phyloP scores from a whole-genome alignment of 371 early-diverging fungal genomes.

The Mucor irregularis region DNA sequence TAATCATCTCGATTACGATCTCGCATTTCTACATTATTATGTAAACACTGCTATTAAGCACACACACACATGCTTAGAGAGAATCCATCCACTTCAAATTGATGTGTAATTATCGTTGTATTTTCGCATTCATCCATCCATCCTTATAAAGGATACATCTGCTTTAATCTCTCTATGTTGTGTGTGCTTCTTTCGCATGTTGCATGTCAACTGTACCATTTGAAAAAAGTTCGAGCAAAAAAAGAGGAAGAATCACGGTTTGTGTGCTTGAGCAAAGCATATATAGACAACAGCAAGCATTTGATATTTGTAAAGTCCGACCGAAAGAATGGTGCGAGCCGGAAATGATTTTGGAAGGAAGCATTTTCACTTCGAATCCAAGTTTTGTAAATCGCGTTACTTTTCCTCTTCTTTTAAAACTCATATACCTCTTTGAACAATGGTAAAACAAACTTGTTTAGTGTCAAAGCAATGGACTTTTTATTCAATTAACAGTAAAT shows the following conservation, averaged over 20 bases:
- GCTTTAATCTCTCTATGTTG: background rate
- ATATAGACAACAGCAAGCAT: too few relatives aligned
- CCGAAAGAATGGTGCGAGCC: background rate
- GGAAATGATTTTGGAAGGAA: too few relatives aligned
- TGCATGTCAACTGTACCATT: conserved; percentile 19
- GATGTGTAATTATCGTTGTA: too few relatives aligned
- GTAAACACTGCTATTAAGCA: too few relatives aligned
- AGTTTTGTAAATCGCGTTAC: background rate
- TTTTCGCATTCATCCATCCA: background rate
- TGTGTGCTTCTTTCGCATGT: background rate
- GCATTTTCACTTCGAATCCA: too few relatives aligned
- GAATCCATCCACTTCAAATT: too few relatives aligned
- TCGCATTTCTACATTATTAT: too few relatives aligned
- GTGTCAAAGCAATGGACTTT: background rate
- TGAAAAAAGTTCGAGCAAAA: conserved; percentile 25
- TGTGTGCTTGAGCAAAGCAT: background rate
- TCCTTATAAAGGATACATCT: background rate
- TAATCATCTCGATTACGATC: background rate
- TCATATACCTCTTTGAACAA: background rate
- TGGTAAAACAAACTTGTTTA: background rate
- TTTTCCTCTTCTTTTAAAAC: background rate
- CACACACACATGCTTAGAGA: too few relatives aligned
- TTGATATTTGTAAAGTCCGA: too few relatives aligned
- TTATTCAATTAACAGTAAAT: background rate
- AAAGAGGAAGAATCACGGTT: conserved; percentile 23